phyloP scores from a whole-genome alignment of 495 filamentous ascomycete species.

The Xylaria venustula region DNA sequence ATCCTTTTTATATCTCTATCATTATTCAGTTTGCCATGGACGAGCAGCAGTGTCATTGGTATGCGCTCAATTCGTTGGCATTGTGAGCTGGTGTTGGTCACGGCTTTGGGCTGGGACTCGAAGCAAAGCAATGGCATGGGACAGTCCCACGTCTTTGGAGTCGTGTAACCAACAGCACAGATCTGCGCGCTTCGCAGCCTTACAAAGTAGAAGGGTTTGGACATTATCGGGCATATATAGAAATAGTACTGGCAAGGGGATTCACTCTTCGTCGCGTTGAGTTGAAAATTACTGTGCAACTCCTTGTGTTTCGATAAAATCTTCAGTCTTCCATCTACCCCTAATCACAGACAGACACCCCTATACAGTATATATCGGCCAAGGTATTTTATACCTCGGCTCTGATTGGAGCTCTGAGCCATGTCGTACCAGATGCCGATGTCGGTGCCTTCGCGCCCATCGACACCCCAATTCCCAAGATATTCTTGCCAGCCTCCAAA shows the following conservation, averaged over 20 bases:
- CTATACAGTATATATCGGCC: background rate
- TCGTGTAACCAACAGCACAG: constrained; percentile 1
- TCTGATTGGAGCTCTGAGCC: background rate
- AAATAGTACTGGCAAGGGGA: background rate
- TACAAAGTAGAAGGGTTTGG: background rate
- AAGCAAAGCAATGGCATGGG: constrained; percentile 8
- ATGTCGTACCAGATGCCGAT: background rate
- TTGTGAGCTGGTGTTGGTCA: constrained; percentile 4
- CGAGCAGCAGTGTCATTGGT: background rate
- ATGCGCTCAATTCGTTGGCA: background rate
- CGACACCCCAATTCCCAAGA: background rate
- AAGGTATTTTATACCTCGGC: background rate
- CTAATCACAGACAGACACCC: background rate
- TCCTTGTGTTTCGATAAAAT: background rate
- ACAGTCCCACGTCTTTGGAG: constrained; percentile 8
- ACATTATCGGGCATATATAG: background rate
- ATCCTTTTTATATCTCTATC: background rate
- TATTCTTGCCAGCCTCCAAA: background rate
- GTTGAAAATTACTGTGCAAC: background rate
- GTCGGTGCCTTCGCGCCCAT: background rate
- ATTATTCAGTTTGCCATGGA: background rate
- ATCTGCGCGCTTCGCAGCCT: background rate
- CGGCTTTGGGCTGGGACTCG: background rate
- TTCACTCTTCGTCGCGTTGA: background rate
- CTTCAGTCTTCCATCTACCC: background rate